Conservation (phyloP, 1,284 basidiomycete genomes). For the Amylostereum areolatum region DNA sequence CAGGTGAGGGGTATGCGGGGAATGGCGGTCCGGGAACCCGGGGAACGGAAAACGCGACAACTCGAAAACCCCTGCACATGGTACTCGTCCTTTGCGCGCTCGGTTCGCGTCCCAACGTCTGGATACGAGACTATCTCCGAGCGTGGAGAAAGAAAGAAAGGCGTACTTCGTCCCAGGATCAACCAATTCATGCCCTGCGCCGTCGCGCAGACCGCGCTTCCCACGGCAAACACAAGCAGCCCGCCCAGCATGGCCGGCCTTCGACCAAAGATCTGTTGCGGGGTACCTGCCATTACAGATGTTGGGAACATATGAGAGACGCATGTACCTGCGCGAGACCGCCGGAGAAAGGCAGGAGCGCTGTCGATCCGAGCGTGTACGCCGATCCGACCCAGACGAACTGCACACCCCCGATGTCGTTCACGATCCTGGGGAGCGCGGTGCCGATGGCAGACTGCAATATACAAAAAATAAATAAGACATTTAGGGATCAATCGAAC, state of each 20-base stretch:
- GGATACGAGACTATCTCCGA: too few species aligned
- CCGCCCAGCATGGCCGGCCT: slow-evolving; percentile 29
- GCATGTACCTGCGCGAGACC: slow-evolving; percentile 22
- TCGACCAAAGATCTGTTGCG: slow-evolving; percentile 29
- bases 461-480: background rate
- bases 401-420: slow-evolving; percentile 25
- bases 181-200: slow-evolving; percentile 35
- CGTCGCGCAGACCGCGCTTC: slow-evolving; percentile 37
- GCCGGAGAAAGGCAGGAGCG: slow-evolving; percentile 27
- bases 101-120: too few species aligned
- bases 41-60: too few species aligned
- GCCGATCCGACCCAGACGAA: slow-evolving; percentile 32
- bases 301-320: too few species aligned
- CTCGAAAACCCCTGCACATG: too few species aligned
- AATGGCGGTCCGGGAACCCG: too few species aligned
- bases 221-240: slow-evolving; percentile 35
- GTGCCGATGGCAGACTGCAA: slow-evolving; percentile 24
- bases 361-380: slow-evolving; percentile 30
- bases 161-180: slow-evolving; percentile 32
- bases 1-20: too few species aligned
- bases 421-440: slow-evolving; percentile 29
- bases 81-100: too few species aligned
- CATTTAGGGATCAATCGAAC: too few species aligned
- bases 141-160: background rate
- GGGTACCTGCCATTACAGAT: background rate